Conservation (phyloP, 495 filamentous ascomycete genomes). For the Stereocaulon alpinum region DNA sequence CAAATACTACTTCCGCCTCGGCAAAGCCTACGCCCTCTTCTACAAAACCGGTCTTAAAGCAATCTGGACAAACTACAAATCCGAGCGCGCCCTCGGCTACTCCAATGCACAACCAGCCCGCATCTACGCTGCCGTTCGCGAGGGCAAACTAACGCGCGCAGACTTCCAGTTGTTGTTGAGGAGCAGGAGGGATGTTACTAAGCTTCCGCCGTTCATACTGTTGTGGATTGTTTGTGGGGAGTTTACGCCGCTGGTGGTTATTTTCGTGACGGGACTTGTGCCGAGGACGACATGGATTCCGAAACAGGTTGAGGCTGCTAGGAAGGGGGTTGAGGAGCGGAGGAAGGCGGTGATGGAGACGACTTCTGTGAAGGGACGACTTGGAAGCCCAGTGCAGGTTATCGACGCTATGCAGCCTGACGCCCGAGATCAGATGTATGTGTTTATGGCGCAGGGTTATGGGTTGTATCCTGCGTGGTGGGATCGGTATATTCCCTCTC, state of each 20-base stretch:
- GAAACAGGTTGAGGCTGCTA: slow-evolving; percentile 50
- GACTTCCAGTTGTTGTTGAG: slow-evolving; percentile 60
- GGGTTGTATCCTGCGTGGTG: slow-evolving; percentile 36
- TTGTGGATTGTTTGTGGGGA: slow-evolving; percentile 72
- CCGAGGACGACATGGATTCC: slow-evolving; percentile 77
- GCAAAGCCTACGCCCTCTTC: slow-evolving; percentile 51
- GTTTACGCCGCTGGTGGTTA: slow-evolving; percentile 66
- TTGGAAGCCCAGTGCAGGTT: not conserved
- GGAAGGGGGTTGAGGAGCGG: slow-evolving; percentile 37
- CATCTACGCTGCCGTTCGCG: slow-evolving; percentile 24
- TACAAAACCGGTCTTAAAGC: slow-evolving; percentile 77
- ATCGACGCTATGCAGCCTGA: not conserved
- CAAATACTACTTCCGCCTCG: slow-evolving; percentile 29
- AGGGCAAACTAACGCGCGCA: slow-evolving; percentile 39
- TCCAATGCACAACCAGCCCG: slow-evolving; percentile 28
- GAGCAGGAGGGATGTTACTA: slow-evolving; percentile 53
- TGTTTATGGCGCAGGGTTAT: slow-evolving; percentile 26
- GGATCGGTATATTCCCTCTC: slow-evolving; percentile 26
- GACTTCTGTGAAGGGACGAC: not conserved
- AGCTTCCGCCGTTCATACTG: slow-evolving; percentile 66
- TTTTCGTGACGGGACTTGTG: slow-evolving; percentile 54
- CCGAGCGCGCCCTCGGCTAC: slow-evolving; percentile 28
- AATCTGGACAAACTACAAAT: slow-evolving; percentile 47
- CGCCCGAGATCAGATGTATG: slow-evolving; percentile 23
- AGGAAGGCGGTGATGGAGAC: slow-evolving; percentile 16